Evolutionary conservation across 768 basidiomycete species (phyloP), one percentile per base, ranked within the genome.

Genomic region (Boletus speciosus): DNA sequence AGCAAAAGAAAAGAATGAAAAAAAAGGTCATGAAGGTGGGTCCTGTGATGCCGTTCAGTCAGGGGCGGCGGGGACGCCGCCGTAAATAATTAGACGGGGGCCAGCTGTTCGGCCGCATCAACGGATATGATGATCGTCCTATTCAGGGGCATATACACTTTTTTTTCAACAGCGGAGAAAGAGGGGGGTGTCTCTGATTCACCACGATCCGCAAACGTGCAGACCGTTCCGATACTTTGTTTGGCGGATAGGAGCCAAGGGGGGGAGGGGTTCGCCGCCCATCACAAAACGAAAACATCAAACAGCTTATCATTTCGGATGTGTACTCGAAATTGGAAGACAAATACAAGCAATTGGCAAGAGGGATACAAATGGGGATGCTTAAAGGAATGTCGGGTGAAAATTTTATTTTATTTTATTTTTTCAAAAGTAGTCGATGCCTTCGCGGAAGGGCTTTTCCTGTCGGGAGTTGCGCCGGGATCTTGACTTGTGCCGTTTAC

Each of bases 391-490:
- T 19, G 32, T 50, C 15, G 21, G 35, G 35, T 71, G 76, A 4
- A 29, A 71, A 52, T 56, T 48, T 25, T 25, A 25, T 25, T 25
- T 4, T 25, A 4, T 27, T 27, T 27, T 6, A 6, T 27, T 27
- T 29, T 29, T 29, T 55, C 14, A 72, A 54, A 72, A 71, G 53
- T 69, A 71, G 55, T 73, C 71, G 21, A 69, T 55, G 41, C 64
- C 70, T 56, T 50, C 25, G 38, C 23, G n/a, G 38, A 21, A 42
- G 29, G 42, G 4, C 23, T 31, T 47, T 49, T 40, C 31, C n/a
- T 44, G 42, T 25, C 35, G 44, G 29, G 9, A 21, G 46, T 39
- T 25, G 40, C 36, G 58, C 38, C 56, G 47, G 23, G 44, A 34
- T 27, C 52, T 51, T 0, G 57, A 64, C 36, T n/a, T 36, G 39